Conservation (phyloP, 225 moss, liverwort and hornwort species). For the Physcomitrellopsis africana region DNA sequence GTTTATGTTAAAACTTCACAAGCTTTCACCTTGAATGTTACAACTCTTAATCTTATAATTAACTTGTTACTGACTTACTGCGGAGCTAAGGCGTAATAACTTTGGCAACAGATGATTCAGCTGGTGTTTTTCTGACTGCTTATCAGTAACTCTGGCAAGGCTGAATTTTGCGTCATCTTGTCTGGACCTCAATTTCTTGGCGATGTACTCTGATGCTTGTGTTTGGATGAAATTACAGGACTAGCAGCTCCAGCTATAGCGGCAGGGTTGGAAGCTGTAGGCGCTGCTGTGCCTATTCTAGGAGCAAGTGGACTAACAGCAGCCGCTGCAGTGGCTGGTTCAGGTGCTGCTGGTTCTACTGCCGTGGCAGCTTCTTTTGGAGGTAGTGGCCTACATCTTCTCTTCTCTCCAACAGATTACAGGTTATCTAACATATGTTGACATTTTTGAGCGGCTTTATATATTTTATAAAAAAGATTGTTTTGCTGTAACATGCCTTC, state of each 20-base stretch:
- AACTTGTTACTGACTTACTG: neutral
- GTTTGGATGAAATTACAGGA: slow-evolving; percentile 36
- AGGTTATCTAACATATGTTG: neutral
- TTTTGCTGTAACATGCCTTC: neutral
- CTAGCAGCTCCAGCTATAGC: slow-evolving; percentile 81
- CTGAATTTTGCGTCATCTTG: neutral
- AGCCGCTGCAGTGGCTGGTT: slow-evolving; percentile 54
- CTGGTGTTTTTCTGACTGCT: neutral
- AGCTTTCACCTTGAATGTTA: neutral
- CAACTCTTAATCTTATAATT: neutral
- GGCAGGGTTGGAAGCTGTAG: slow-evolving; percentile 65
- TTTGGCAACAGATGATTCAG: neutral
- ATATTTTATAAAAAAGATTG: too few species aligned
- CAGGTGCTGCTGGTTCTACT: slow-evolving; percentile 67
- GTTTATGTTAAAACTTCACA: neutral
- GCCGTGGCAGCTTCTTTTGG: slow-evolving; percentile 87
- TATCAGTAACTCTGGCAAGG: neutral
- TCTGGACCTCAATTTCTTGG: neutral
- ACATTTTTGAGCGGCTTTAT: neutral
- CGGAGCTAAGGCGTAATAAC: neutral
- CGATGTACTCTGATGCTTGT: neutral
- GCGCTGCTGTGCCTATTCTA: slow-evolving; percentile 50
- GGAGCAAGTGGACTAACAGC: slow-evolving; percentile 71
- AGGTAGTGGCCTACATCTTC: slow-evolving; percentile 31
- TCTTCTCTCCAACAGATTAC: neutral